Percentiles rank a stretch among this genome's conserved stretches.
Conservation (phyloP, 768 basidiomycete genomes). For the Psilocybe azurescens region DNA sequence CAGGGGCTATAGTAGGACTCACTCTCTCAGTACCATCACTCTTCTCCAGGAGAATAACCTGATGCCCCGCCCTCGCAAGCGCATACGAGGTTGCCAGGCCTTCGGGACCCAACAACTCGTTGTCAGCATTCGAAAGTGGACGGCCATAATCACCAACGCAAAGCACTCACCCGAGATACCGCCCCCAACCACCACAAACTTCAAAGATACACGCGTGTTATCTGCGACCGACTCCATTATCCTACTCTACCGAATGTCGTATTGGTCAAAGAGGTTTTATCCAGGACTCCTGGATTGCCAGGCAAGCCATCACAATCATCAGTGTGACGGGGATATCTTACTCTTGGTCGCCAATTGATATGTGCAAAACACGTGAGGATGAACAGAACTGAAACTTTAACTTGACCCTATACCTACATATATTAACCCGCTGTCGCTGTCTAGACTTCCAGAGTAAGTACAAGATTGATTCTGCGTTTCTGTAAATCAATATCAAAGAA, state of each 20-base stretch:
- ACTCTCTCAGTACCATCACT: conserved; percentile 47
- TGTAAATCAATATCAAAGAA: too few species aligned
- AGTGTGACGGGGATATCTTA: neutral
- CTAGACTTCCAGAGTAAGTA: too few species aligned
- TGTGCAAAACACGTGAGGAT: neutral
- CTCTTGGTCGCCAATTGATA: neutral
- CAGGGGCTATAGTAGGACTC: conserved; percentile 18
- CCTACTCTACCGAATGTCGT: neutral
- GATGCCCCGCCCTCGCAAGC: conserved; percentile 61
- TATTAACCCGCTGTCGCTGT: too few species aligned
- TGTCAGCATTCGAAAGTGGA: neutral
- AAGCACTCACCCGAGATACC: conserved; percentile 45
- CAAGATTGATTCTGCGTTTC: too few species aligned
- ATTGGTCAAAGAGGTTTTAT: neutral
- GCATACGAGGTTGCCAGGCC: conserved; percentile 63
- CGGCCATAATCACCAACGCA: neutral
- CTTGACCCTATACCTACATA: too few species aligned
- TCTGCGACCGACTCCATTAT: neutral
- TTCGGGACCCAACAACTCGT: conserved; percentile 6
- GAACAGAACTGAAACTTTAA: neutral
- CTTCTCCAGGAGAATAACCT: conserved; percentile 62
- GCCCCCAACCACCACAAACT: conserved; percentile 48
- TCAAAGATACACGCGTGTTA: conserved; percentile 27
- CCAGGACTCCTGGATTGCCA: neutral
- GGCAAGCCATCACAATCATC: neutral